Evolutionary conservation across 2,329 filamentous ascomycete genomes (phyloP).

Genomic region (Pseudogymnoascus sp.): DNA sequence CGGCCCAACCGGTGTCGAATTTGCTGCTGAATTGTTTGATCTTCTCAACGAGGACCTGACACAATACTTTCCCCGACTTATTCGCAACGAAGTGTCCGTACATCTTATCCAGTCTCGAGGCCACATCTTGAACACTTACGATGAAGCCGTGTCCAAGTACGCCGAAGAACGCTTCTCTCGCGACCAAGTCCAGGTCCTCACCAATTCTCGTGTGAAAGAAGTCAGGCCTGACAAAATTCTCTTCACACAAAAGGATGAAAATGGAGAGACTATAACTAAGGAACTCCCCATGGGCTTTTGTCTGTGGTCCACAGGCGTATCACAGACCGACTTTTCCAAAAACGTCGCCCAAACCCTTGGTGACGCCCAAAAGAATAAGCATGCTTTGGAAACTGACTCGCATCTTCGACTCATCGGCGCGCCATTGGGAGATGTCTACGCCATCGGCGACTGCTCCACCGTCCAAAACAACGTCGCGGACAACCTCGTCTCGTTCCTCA

Average conservation of each 20-base stretch:
- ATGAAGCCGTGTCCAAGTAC: conserved; percentile 86
- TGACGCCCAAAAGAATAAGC: conserved; percentile 71
- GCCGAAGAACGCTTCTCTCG: conserved; percentile 85
- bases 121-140: conserved; percentile 97
- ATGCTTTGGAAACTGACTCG: conserved; percentile 88
- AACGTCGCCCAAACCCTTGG: conserved; percentile 69
- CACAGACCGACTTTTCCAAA: conserved; percentile 74
- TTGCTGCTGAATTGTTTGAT: conserved; percentile 92
- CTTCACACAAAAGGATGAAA: conserved; percentile 71
- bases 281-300: conserved; percentile 95
- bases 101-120: conserved; percentile 91
- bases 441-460: conserved; percentile 90
- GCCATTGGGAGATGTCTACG: conserved; percentile 89
- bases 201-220: conserved; percentile 88
- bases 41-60: conserved; percentile 91
- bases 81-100: conserved; percentile 97
- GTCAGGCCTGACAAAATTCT: conserved; percentile 75
- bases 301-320: conserved; percentile 92
- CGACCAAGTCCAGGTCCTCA: conserved; percentile 84
- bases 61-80: conserved; percentile 71
- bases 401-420: conserved; percentile 84
- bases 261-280: conserved; percentile 71
- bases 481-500: conserved; percentile 82
- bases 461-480: conserved; percentile 96
- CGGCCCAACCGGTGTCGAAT: conserved; percentile 93